Evolutionary conservation across 192 early-diverging fungal genomes (phyloP), one percentile per base, ranked within the genome.

Genomic region (Coemansia sp.): DNA sequence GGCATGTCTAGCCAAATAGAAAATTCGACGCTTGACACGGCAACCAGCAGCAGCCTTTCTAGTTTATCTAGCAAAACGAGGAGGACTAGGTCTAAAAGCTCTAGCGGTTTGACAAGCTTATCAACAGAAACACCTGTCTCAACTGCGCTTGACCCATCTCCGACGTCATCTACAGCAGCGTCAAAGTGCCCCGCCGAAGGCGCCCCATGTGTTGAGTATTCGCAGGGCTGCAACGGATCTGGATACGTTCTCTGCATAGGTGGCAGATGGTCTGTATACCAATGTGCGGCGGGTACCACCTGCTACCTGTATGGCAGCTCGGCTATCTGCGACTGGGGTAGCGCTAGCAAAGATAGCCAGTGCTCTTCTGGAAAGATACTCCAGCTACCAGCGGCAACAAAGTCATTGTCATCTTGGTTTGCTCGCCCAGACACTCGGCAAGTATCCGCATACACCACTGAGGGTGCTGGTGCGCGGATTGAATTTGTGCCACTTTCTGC

Each of bases 181-280:
- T 29, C 57, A 4, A 56, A 43, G 7, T 81, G 82, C 33, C 82
- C 70, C 0, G 65, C 64, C 9, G 73, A 72, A 8, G 84, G 84
- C 8, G 60, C 38, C 11, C 36, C 68, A 19, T 85, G 84, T 42
- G 53, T 64, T 12, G 62, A 57, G 3, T 67, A 52, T 5, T 36
- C 68, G 26, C 77, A 82, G 26, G 74, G 65, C 1, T 85, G 84
- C 57, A 67, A 50, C 33, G 74, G 80, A 19, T 50, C 44, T n/a
- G 56, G 54, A 3, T 82, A 68, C 58, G 83, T 70, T 8, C 37
- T 81, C 9, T 85, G 84, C 56, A 41, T 69, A 18, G 46, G 64
- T 9, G 76, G 76, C 1, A 19, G n/a, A 8, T 85, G 84, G 84
- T 62, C 65, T 11, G 46, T 80, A 5, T 48, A 58, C 17, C 15